Percentiles rank a stretch among this genome's conserved stretches.
Conservation (phyloP, 148 eudicot genomes). For the Tetragonia tetragonoides region DNA sequence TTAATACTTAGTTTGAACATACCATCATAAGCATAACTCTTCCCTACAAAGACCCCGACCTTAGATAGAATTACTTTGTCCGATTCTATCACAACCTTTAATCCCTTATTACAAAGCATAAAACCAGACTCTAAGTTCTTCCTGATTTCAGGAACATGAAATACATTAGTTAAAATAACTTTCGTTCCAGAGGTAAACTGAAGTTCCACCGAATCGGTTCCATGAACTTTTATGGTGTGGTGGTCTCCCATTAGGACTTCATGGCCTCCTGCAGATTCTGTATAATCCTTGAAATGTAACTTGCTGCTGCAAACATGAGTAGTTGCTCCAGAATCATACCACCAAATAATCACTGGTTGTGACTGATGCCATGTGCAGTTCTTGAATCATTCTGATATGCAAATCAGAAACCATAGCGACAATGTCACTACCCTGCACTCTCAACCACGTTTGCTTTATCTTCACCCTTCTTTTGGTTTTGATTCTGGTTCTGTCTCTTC, state of each 20-base stretch:
- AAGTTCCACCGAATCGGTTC: background rate
- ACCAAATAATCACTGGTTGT: too few relatives aligned
- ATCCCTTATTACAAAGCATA: slow-evolving; percentile 10
- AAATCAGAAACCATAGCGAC: too few relatives aligned
- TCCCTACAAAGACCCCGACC: slow-evolving; percentile 2
- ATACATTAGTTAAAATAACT: slow-evolving; percentile 5
- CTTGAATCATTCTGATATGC: too few relatives aligned
- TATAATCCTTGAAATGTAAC: slow-evolving; percentile 3
- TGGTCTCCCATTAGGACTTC: slow-evolving; percentile 6
- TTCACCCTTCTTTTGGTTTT: too few relatives aligned
- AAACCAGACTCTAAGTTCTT: slow-evolving; percentile 8
- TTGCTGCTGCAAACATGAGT: slow-evolving; percentile 11
- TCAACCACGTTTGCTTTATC: too few relatives aligned
- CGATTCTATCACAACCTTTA: slow-evolving; percentile 18
- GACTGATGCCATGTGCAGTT: too few relatives aligned
- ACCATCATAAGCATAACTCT: slow-evolving; percentile 11
- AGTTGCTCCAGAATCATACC: slow-evolving; percentile 19
- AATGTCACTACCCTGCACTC: too few relatives aligned
- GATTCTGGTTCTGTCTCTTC: too few relatives aligned
- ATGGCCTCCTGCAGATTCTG: background rate
- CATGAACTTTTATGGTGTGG: background rate
- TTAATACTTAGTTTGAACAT: slow-evolving; percentile 20
- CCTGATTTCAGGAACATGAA: slow-evolving; percentile 6
- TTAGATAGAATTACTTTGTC: slow-evolving; percentile 12
- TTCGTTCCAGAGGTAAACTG: slow-evolving; percentile 13